A percentile compares a stretch with the other conserved stretches of the same genome.
Evolutionary conservation across 306 rosid genomes (phyloP).

Genomic region (Gynostemma pentaphyllum): DNA sequence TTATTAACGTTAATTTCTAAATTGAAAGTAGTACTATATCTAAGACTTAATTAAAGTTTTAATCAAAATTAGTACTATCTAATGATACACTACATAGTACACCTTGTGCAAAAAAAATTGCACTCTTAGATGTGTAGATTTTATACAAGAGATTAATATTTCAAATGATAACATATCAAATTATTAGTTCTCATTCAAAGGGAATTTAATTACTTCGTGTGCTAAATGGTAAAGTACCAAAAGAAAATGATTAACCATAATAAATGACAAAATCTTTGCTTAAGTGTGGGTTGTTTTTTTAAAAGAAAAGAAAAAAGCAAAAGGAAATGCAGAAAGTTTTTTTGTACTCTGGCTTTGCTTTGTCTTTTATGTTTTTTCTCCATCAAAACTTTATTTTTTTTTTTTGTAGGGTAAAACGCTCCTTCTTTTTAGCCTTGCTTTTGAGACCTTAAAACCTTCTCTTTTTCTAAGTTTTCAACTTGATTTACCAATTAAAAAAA

Average conservation of each 20-base stretch:
- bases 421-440: constrained; percentile 57
- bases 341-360: constrained; percentile 25
- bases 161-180: too few relatives aligned
- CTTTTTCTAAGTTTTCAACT: constrained; percentile 29
- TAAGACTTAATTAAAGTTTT: too few relatives aligned
- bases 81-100: too few relatives aligned
- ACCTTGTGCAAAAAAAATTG: too few relatives aligned
- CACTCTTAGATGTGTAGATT: too few relatives aligned
- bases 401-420: constrained; percentile 52
- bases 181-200: too few relatives aligned
- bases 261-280: not conserved
- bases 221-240: not conserved
- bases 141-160: too few relatives aligned
- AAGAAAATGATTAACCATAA: constrained; percentile 1
- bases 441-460: constrained; percentile 55
- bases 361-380: constrained; percentile 19
- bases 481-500: constrained; percentile 14
- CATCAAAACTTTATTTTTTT: constrained; percentile 44
- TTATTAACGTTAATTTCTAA: too few relatives aligned
- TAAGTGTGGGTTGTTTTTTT: not conserved
- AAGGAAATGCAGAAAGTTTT: constrained; percentile 26
- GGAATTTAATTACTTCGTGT: too few relatives aligned
- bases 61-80: too few relatives aligned
- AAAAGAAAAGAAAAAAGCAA: constrained; percentile 1
- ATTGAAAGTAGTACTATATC: too few relatives aligned